Evolutionary conservation across 148 eudicot species (phyloP).

Genomic region (Rhododendron simsii): DNA sequence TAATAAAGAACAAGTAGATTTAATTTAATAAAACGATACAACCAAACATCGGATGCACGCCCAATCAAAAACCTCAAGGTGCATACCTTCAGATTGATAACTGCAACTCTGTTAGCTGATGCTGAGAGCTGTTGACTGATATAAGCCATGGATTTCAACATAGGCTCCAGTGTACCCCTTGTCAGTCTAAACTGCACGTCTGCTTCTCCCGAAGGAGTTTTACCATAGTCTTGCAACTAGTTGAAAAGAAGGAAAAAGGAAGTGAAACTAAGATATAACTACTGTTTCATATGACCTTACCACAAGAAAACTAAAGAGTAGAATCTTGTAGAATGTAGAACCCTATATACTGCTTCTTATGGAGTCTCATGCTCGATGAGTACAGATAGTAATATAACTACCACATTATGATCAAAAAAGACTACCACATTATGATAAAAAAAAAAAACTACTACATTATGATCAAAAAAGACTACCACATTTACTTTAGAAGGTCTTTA

Average conservation of each 20-base stretch:
- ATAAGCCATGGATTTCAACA: conserved; percentile 33
- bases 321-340: background rate
- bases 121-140: conserved; percentile 31
- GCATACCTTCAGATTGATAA: conserved; percentile 33
- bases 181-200: conserved; percentile 31
- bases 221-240: conserved; percentile 33
- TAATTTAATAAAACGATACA: background rate
- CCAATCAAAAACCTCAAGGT: conserved; percentile 15
- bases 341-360: background rate
- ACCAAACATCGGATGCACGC: background rate
- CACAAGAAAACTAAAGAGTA: background rate
- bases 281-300: background rate
- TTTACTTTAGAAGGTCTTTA: background rate
- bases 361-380: background rate
- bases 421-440: no score
- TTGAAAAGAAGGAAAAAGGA: background rate
- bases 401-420: no score
- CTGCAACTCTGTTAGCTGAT: conserved; percentile 29
- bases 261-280: background rate
- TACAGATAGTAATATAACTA: background rate
- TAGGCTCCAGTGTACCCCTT: conserved; percentile 34
- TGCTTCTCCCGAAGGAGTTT: conserved; percentile 24
- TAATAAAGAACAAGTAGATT: background rate
- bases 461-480: background rate
- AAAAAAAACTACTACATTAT: no score